Evolutionary conservation across 1,284 basidiomycete genomes (phyloP).

Genomic region (Apiotrichum montevideense): DNA sequence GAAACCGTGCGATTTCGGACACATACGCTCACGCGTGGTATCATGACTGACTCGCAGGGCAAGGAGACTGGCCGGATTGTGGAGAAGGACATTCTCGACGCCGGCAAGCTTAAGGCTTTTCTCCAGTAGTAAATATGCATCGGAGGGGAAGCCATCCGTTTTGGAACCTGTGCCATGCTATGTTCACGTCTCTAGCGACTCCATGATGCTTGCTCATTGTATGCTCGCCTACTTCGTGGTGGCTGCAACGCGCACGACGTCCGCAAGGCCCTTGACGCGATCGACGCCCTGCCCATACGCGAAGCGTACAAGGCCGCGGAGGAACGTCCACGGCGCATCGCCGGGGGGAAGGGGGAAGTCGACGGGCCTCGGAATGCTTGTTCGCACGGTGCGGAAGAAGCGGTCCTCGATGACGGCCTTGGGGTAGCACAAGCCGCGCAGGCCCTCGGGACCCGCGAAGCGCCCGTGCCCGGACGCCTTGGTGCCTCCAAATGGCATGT

Average conservation of each 20-base stretch:
- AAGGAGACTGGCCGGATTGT: constrained; percentile 57
- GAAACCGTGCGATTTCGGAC: constrained; percentile 12
- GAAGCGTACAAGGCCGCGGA: constrained; percentile 64
- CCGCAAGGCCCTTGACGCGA: constrained; percentile 27
- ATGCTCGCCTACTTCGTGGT: background rate
- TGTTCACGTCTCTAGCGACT: background rate
- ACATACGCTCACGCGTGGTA: background rate
- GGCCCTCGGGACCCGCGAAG: constrained; percentile 87
- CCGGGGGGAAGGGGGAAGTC: constrained; percentile 19
- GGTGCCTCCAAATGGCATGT: constrained; percentile 85
- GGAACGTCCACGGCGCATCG: constrained; percentile 60
- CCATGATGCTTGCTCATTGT: background rate
- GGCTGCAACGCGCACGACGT: constrained; percentile 13
- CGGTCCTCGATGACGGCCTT: constrained; percentile 83
- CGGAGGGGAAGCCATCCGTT: too few species aligned
- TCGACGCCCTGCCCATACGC: constrained; percentile 59
- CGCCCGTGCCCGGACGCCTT: constrained; percentile 86
- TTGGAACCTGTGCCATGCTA: too few species aligned
- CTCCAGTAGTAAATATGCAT: background rate
- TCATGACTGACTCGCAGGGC: constrained; percentile 46
- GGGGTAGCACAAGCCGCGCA: constrained; percentile 74
- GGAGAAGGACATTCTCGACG: constrained; percentile 53
- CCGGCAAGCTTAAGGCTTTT: constrained; percentile 27
- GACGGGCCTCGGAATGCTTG: constrained; percentile 61
- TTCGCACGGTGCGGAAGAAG: constrained; percentile 74